phyloP scores from a whole-genome alignment of 768 basidiomycete species.

The Russula sp. region DNA sequence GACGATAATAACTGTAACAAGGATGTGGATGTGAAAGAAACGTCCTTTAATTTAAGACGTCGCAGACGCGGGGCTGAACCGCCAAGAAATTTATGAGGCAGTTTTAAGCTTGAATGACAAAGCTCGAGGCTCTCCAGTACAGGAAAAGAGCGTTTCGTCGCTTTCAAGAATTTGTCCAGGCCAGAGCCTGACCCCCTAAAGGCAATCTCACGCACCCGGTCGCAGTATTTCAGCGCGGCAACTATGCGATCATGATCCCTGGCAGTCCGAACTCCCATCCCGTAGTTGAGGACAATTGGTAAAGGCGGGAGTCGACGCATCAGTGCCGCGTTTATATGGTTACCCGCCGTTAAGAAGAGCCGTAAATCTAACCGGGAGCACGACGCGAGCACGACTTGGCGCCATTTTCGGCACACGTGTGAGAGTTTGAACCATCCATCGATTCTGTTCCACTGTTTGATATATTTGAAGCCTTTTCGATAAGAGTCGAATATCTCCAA shows the following conservation, averaged over 20 bases:
- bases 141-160: neutral
- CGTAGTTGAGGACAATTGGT: neutral
- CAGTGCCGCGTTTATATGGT: neutral
- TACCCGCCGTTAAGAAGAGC: neutral
- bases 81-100: neutral
- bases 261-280: rapidly evolving
- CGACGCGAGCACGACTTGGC: neutral
- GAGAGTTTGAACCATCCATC: neutral
- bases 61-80: neutral
- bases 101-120: rapidly evolving
- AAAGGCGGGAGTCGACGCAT: neutral
- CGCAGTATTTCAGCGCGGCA: neutral
- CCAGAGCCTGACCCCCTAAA: rapidly evolving
- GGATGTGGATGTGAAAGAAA: neutral
- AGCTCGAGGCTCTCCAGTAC: conserved; percentile 2
- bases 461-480: neutral
- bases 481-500: conserved; percentile 7
- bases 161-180: neutral
- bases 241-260: neutral
- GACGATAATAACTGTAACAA: neutral
- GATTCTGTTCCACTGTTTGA: neutral
- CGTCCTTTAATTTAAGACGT: neutral
- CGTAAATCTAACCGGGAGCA: neutral
- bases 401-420: conserved; percentile 13
- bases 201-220: neutral